Evolutionary conservation across 2,329 filamentous ascomycete genomes (phyloP).

Genomic region (Apiospora rasikravindrae): DNA sequence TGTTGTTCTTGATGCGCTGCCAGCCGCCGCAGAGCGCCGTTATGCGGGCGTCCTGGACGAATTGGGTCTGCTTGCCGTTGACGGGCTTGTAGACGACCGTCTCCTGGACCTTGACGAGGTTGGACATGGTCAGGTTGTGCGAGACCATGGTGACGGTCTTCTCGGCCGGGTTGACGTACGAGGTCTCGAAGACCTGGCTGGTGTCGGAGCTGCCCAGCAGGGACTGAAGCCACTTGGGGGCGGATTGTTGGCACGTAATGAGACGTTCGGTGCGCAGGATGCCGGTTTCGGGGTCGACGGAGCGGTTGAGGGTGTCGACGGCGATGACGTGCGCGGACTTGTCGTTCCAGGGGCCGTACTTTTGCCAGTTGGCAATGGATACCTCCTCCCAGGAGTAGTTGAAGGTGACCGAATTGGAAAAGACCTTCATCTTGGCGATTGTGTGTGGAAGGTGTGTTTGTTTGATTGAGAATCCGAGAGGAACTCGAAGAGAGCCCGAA

Average conservation of each 20-base stretch:
- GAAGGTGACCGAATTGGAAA: conserved; percentile 87
- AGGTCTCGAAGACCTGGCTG: conserved; percentile 92
- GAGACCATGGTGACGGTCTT: conserved; percentile 97
- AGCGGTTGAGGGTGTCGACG: conserved; percentile 87
- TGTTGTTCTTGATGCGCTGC: conserved; percentile 95
- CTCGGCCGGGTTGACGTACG: conserved; percentile 82
- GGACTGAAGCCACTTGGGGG: conserved; percentile 80
- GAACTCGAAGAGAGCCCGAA: conserved; percentile 1
- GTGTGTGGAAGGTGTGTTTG: neutral
- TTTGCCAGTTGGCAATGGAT: conserved; percentile 95
- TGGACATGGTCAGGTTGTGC: conserved; percentile 91
- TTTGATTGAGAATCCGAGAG: neutral
- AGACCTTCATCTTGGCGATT: conserved; percentile 80
- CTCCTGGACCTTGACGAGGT: conserved; percentile 90
- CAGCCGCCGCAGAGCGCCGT: conserved; percentile 94
- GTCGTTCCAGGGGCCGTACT: conserved; percentile 99
- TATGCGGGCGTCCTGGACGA: conserved; percentile 89
- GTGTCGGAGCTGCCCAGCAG: conserved; percentile 81
- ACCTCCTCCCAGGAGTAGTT: conserved; percentile 99
- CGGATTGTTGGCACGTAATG: conserved; percentile 66
- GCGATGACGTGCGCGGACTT: conserved; percentile 96
- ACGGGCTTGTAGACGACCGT: conserved; percentile 84
- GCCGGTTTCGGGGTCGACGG: conserved; percentile 60
- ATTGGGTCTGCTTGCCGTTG: conserved; percentile 69
- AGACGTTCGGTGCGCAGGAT: conserved; percentile 67